Evolutionary conservation across 2,329 filamentous ascomycete genomes (phyloP).

Genomic region (Alternaria panax): DNA sequence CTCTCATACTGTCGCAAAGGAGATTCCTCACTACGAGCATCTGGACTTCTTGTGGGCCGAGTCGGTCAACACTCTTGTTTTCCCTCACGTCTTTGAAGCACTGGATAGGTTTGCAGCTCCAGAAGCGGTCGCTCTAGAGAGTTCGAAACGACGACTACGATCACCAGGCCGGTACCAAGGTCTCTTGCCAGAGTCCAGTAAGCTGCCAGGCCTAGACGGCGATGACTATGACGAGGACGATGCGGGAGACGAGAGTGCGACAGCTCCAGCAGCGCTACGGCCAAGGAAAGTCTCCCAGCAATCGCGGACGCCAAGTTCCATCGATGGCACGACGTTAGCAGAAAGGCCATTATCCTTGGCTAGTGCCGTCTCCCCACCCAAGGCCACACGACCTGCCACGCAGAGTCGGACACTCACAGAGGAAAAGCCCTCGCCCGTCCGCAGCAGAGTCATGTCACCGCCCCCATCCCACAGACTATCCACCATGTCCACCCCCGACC

Average conservation of each 20-base stretch:
- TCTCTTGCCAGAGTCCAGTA: slow-evolving; percentile 35
- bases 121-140: slow-evolving; percentile 5
- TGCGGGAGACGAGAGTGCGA: slow-evolving; percentile 38
- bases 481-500: slow-evolving; percentile 1
- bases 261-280: slow-evolving; percentile 27
- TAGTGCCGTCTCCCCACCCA: slow-evolving; percentile 10
- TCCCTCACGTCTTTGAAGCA: slow-evolving; percentile 89
- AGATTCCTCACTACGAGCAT: slow-evolving; percentile 93
- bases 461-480: slow-evolving; percentile 26
- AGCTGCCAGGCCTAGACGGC: slow-evolving; percentile 26
- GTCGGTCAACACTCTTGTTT: slow-evolving; percentile 84
- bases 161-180: slow-evolving; percentile 40
- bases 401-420: slow-evolving; percentile 10
- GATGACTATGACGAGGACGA: slow-evolving; percentile 32
- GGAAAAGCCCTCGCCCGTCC: slow-evolving; percentile 25
- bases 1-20: slow-evolving; percentile 80
- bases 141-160: slow-evolving; percentile 33
- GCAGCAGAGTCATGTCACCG: slow-evolving; percentile 32
- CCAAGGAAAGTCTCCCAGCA: slow-evolving; percentile 33
- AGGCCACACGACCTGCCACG: slow-evolving; percentile 11
- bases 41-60: slow-evolving; percentile 94
- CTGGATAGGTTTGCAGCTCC: slow-evolving; percentile 68
- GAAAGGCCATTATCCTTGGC: slow-evolving; percentile 13
- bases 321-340: slow-evolving; percentile 13
- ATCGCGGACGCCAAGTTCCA: slow-evolving; percentile 17